phyloP scores from a whole-genome alignment of 2,329 filamentous ascomycete species.

The Incumbomyces delicatus region DNA sequence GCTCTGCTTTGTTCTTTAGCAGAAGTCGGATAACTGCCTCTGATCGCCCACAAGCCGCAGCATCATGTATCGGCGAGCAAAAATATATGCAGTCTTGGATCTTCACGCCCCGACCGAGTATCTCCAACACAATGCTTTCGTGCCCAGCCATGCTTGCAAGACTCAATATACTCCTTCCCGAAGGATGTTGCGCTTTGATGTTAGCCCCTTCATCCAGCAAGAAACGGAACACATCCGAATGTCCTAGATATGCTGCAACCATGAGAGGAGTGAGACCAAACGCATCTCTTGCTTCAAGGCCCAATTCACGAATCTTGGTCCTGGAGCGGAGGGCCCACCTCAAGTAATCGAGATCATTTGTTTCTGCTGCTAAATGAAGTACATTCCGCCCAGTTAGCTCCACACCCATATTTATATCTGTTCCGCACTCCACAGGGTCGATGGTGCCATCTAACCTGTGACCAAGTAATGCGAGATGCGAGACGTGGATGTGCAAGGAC shows the following conservation, averaged over 20 bases:
- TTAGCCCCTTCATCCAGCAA: neutral
- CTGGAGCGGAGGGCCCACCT: neutral
- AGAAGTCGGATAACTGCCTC: neutral
- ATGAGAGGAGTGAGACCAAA: conserved; percentile 4
- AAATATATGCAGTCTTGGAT: neutral
- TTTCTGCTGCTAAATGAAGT: conserved; percentile 1
- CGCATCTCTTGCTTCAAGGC: neutral
- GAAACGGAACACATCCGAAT: neutral
- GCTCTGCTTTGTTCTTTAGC: conserved; percentile 1
- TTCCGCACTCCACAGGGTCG: neutral
- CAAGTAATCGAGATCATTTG: neutral
- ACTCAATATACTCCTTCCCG: neutral
- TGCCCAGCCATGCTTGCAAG: conserved; percentile 6
- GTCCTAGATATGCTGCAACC: neutral
- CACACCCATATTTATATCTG: neutral
- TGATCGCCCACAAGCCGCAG: neutral
- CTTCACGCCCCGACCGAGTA: neutral
- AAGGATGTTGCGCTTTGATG: neutral
- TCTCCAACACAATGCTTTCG: neutral
- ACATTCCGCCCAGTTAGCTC: conserved; percentile 1
- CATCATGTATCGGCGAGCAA: conserved; percentile 6
- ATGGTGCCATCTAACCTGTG: neutral
- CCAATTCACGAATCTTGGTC: neutral
- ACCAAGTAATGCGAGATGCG: conserved; percentile 1
- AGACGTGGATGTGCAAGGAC: neutral